These are phyloP conservation scores for Penicillium sp. DNA, from an alignment of 2,329 filamentous ascomycete genomes.

Conservation along the genomic window DNA sequence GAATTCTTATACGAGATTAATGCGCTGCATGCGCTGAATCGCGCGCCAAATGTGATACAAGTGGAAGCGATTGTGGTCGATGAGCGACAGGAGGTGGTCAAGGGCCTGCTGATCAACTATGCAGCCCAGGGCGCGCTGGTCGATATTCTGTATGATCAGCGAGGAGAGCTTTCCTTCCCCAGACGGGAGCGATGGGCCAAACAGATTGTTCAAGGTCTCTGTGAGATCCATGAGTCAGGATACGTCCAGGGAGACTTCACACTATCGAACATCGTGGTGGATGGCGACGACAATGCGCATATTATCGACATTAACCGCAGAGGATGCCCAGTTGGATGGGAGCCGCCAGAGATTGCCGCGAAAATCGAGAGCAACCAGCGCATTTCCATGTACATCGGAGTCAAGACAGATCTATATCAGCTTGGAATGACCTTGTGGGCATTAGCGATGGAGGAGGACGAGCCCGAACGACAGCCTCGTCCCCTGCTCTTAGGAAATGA, in stretches of 20 bases:
- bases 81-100: constrained; percentile 70
- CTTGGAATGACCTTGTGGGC: constrained; percentile 97
- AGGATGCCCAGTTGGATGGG: constrained; percentile 97
- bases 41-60: constrained; percentile 74
- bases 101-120: constrained; percentile 85
- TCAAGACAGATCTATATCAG: constrained; percentile 95
- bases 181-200: constrained; percentile 82
- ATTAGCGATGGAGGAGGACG: constrained; percentile 81
- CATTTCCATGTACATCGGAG: constrained; percentile 95
- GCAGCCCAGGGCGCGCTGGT: constrained; percentile 85
- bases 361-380: constrained; percentile 86
- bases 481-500: constrained; percentile 64
- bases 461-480: constrained; percentile 76
- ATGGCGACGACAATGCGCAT: constrained; percentile 78
- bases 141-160: constrained; percentile 82
- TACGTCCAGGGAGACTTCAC: constrained; percentile 99
- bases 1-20: constrained; percentile 98
- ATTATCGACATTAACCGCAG: constrained; percentile 98
- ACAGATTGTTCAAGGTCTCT: constrained; percentile 85
- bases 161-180: constrained; percentile 65
- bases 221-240: constrained; percentile 91
- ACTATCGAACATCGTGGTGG: constrained; percentile 93
- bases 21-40: constrained; percentile 75
- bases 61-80: constrained; percentile 89
- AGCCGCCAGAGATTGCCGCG: constrained; percentile 84